Percentiles rank a stretch among this genome's conserved stretches.
phyloP scores from a whole-genome alignment of 2,329 filamentous ascomycete genomes.

The Raffaelea deltoideospora region DNA sequence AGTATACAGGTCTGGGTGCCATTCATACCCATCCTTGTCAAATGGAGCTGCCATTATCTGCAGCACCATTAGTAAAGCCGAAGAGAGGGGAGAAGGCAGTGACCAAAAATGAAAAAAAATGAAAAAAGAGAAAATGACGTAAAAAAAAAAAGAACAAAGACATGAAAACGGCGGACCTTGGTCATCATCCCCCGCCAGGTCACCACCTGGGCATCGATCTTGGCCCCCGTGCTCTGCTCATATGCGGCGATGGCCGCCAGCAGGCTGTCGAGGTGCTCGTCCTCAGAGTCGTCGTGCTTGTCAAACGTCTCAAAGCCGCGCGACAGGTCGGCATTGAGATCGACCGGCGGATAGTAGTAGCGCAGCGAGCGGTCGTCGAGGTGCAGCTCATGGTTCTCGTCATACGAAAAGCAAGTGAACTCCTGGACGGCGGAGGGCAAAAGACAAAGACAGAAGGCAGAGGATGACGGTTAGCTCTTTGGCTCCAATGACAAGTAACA shows the following conservation, averaged over 20 bases:
- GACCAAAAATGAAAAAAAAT: not conserved
- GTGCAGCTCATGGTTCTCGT: constrained; percentile 63
- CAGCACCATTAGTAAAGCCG: not conserved
- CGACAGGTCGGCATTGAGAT: constrained; percentile 57
- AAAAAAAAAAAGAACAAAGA: not conserved
- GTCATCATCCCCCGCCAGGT: constrained; percentile 99
- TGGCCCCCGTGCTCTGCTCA: constrained; percentile 53
- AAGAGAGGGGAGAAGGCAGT: not conserved
- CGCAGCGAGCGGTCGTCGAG: constrained; percentile 65
- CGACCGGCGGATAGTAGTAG: constrained; percentile 76
- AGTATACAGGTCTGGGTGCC: too few species aligned
- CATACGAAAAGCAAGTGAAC: constrained; percentile 86
- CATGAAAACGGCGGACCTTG: constrained; percentile 44
- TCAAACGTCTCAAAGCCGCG: constrained; percentile 69
- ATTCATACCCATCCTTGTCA: constrained; percentile 65
- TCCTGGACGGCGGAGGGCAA: constrained; percentile 37
- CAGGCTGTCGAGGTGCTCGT: constrained; percentile 78
- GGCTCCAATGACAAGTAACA: too few species aligned
- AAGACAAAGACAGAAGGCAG: not conserved
- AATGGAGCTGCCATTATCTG: constrained; percentile 79
- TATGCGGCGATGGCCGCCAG: constrained; percentile 59
- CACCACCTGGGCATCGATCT: constrained; percentile 62
- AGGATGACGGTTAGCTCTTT: not conserved
- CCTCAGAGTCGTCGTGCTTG: constrained; percentile 61
- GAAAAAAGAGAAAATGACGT: too few species aligned